Evolutionary conservation across 2,329 filamentous ascomycete species (phyloP).

Genomic region (Cladorrhinum sp.): DNA sequence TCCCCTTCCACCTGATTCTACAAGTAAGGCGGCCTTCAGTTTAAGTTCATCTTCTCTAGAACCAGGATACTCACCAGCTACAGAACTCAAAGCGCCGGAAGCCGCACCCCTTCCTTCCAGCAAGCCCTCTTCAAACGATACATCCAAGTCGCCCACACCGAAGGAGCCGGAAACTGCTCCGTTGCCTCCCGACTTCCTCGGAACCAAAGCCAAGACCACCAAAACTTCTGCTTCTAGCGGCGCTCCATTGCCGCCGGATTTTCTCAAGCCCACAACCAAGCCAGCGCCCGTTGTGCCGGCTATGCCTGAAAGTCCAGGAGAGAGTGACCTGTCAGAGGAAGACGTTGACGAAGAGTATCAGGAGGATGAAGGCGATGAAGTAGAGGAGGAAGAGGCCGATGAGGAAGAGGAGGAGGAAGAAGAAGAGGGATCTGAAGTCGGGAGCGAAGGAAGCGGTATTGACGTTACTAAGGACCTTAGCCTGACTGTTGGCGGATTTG

Average conservation of each 20-base stretch:
- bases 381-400: constrained; percentile 40
- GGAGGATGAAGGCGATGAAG: constrained; percentile 40
- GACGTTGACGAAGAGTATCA: constrained; percentile 38
- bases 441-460: constrained; percentile 57
- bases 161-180: constrained; percentile 28
- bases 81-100: constrained; percentile 26
- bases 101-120: neutral
- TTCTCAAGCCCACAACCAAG: constrained; percentile 21
- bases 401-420: constrained; percentile 46
- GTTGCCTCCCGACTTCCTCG: constrained; percentile 29
- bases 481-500: constrained; percentile 38
- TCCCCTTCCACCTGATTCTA: constrained; percentile 54
- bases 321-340: constrained; percentile 38
- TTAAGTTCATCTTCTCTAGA: constrained; percentile 50
- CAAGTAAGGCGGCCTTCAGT: constrained; percentile 50
- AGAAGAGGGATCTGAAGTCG: constrained; percentile 46
- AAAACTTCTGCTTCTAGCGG: constrained; percentile 18
- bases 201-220: neutral
- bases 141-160: constrained; percentile 16
- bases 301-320: constrained; percentile 34
- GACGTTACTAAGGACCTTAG: constrained; percentile 64
- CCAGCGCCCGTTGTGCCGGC: constrained; percentile 33
- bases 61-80: constrained; percentile 37
- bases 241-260: constrained; percentile 34
- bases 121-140: neutral